These are phyloP conservation scores for Ceratocystis huliohia DNA, from an alignment of 2,329 filamentous ascomycete species.

Conservation along the genomic window DNA sequence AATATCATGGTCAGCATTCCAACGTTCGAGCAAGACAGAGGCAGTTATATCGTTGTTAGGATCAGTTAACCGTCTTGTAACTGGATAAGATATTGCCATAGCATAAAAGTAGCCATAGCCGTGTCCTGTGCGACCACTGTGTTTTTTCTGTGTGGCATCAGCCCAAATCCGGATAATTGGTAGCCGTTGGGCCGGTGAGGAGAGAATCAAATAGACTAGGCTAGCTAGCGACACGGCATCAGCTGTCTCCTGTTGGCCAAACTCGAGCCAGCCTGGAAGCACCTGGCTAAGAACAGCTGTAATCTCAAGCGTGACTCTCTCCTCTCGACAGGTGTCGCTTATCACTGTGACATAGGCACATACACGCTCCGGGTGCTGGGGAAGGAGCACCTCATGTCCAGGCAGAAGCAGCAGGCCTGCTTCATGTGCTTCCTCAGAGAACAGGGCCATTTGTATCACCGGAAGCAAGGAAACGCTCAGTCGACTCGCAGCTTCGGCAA, in stretches of 20 bases:
- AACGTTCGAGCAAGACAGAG: slow-evolving; percentile 39
- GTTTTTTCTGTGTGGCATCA: slow-evolving; percentile 29
- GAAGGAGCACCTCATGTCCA: slow-evolving; percentile 10
- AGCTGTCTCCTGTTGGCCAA: slow-evolving; percentile 40
- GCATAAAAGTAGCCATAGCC: slow-evolving; percentile 43
- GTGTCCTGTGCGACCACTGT: slow-evolving; percentile 29
- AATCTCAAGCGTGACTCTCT: not conserved
- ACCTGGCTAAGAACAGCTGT: slow-evolving; percentile 10
- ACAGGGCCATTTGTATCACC: slow-evolving; percentile 23
- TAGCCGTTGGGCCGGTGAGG: slow-evolving; percentile 28
- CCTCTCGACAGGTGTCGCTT: slow-evolving; percentile 13
- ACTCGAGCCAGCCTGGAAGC: slow-evolving; percentile 31
- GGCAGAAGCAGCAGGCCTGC: not conserved
- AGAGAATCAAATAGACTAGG: slow-evolving; percentile 38
- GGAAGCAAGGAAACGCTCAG: slow-evolving; percentile 44
- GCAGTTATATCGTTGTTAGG: slow-evolving; percentile 29
- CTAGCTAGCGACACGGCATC: slow-evolving; percentile 39
- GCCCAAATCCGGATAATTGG: slow-evolving; percentile 37
- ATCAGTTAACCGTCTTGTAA: slow-evolving; percentile 25
- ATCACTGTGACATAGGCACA: slow-evolving; percentile 22
- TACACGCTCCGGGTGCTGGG: slow-evolving; percentile 10
- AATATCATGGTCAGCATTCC: slow-evolving; percentile 38
- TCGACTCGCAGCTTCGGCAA: slow-evolving; percentile 48
- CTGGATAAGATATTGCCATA: slow-evolving; percentile 38
- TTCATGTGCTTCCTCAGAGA: not conserved